phyloP scores from a whole-genome alignment of 345 rosid species.

The Brassica juncea region DNA sequence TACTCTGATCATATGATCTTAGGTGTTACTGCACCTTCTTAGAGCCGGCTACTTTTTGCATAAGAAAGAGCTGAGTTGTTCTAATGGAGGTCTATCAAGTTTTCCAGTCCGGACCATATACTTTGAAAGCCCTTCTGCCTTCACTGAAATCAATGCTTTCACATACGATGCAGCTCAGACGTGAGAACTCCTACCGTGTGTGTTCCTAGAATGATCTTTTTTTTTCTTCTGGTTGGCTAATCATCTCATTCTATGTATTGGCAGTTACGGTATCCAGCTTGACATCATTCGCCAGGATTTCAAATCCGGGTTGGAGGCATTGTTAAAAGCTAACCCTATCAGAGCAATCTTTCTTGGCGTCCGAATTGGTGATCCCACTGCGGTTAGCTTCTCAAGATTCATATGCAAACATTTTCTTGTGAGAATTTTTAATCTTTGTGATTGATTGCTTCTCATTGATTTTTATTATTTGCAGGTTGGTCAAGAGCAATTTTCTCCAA shows the following conservation, averaged over 20 bases:
- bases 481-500: constrained; percentile 97
- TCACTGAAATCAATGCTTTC: constrained; percentile 86
- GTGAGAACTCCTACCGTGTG: constrained; percentile 43
- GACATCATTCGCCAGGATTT: constrained; percentile 83
- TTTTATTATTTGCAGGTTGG: constrained; percentile 61
- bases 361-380: constrained; percentile 98
- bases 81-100: constrained; percentile 58
- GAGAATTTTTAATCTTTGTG: background rate
- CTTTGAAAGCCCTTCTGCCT: constrained; percentile 83
- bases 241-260: constrained; percentile 27
- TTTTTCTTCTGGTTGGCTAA: constrained; percentile 13
- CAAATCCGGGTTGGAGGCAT: constrained; percentile 92
- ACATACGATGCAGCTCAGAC: constrained; percentile 77
- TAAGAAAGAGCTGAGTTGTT: constrained; percentile 54
- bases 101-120: constrained; percentile 91
- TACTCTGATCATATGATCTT: constrained; percentile 41
- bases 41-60: constrained; percentile 89
- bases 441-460: constrained; percentile 5
- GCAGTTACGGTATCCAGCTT: constrained; percentile 78
- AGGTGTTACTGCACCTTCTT: constrained; percentile 93
- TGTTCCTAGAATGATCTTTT: constrained; percentile 8
- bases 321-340: constrained; percentile 75
- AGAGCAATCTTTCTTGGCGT: constrained; percentile 98
- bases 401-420: background rate
- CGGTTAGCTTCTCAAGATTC: constrained; percentile 57